phyloP scores from a whole-genome alignment of 2,329 filamentous ascomycete genomes.

The Fusarium pseudograminearum region DNA sequence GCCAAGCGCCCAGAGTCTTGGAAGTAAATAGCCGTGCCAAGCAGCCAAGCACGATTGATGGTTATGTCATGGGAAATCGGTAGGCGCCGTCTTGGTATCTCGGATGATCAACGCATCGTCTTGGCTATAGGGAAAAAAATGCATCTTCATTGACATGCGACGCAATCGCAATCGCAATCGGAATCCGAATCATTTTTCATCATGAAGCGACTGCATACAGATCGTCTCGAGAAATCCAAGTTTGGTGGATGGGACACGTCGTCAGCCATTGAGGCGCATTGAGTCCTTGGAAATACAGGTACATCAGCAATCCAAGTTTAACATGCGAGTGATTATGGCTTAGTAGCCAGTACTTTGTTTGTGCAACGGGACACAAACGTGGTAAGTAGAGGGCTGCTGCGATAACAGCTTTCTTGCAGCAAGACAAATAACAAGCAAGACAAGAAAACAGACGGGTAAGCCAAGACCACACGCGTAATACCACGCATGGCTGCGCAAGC shows the following conservation, averaged over 20 bases:
- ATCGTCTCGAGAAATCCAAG: slow-evolving; percentile 1
- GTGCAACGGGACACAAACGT: slow-evolving; percentile 16
- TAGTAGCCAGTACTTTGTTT: neutral
- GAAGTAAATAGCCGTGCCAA: neutral
- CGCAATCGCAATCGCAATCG: slow-evolving; percentile 12
- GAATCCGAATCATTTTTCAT: slow-evolving; percentile 2
- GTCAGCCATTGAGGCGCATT: slow-evolving; percentile 33
- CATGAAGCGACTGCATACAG: neutral
- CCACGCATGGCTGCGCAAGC: neutral
- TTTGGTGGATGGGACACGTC: slow-evolving; percentile 15
- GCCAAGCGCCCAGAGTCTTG: slow-evolving; percentile 19
- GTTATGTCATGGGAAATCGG: slow-evolving; percentile 18
- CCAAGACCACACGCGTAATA: neutral
- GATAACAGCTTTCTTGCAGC: neutral
- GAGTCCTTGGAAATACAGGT: neutral
- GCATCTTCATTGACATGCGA: slow-evolving; percentile 1
- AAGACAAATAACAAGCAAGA: neutral
- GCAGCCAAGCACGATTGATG: slow-evolving; percentile 21
- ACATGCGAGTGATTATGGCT: slow-evolving; percentile 12
- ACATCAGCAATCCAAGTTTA: neutral
- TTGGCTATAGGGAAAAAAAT: slow-evolving; percentile 6
- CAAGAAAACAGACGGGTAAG: neutral
- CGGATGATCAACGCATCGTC: slow-evolving; percentile 27
- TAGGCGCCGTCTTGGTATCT: slow-evolving; percentile 33
- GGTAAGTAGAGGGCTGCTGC: neutral